Evolutionary conservation across 139 green algal species (phyloP).

Genomic region (Chlorella vulgaris): DNA sequence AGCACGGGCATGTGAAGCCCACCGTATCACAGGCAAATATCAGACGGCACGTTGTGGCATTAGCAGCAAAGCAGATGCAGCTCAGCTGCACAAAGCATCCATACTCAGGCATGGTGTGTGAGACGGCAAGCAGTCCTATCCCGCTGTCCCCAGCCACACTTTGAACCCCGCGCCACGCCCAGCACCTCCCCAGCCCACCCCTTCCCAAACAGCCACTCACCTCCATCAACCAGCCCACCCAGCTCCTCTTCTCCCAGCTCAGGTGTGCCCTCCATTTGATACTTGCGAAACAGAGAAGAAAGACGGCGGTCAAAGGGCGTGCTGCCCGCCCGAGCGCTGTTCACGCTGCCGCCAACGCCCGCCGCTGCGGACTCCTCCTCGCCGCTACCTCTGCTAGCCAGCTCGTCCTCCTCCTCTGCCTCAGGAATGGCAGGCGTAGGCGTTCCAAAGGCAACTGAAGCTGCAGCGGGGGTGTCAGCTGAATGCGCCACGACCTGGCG

Average conservation of each 20-base stretch:
- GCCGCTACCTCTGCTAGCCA: no score
- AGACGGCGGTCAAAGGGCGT: constrained; percentile 44
- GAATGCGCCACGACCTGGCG: not conserved
- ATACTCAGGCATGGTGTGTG: no score
- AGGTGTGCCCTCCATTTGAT: constrained; percentile 26
- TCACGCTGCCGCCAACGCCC: constrained; percentile 20
- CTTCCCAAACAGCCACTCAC: not conserved
- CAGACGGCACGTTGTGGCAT: no score
- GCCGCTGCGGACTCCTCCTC: constrained; percentile 4
- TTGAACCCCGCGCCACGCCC: no score
- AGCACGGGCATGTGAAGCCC: no score
- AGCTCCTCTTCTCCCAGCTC: constrained; percentile 20
- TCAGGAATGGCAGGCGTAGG: constrained; percentile 18
- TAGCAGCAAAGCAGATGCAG: no score
- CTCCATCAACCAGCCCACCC: constrained; percentile 9
- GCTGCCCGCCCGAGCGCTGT: constrained; percentile 33
- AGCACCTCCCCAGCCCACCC: not conserved
- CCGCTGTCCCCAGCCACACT: no score
- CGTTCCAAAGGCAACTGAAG: not conserved
- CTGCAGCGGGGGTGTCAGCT: not conserved
- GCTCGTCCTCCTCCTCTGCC: constrained; percentile 30
- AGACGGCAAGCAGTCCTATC: no score
- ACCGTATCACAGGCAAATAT: no score
- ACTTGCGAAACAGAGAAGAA: constrained; percentile 43
- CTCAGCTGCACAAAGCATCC: no score